A percentile compares a stretch with the other conserved stretches of the same genome.
phyloP scores from a whole-genome alignment of 1,139 yeast genomes.

The Protomyces gravidus region DNA sequence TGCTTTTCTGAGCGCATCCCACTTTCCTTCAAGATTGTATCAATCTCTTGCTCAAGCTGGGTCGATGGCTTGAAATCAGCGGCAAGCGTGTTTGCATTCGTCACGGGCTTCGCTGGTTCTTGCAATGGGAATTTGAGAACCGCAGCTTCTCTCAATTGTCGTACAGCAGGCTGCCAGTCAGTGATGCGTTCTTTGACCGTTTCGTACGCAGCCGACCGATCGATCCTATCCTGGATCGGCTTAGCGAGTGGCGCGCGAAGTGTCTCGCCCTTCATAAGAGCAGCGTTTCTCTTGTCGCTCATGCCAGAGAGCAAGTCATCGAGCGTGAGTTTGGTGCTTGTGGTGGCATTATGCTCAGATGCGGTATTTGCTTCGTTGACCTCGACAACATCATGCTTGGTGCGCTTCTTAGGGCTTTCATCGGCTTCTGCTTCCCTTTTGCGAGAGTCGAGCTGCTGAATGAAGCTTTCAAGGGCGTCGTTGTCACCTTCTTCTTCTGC shows the following conservation, averaged over 20 bases:
- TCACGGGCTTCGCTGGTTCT: conserved; percentile 41
- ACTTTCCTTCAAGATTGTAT: conserved; percentile 58
- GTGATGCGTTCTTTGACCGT: conserved; percentile 79
- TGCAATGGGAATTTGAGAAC: conserved; percentile 69
- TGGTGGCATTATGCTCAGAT: conserved; percentile 26
- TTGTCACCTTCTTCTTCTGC: conserved; percentile 42
- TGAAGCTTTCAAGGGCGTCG: conserved; percentile 36
- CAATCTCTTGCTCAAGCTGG: conserved; percentile 65
- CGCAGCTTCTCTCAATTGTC: conserved; percentile 76
- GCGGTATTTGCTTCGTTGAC: conserved; percentile 50
- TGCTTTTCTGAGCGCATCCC: conserved; percentile 66
- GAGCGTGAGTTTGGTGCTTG: conserved; percentile 52
- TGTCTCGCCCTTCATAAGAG: conserved; percentile 44
- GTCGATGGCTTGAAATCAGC: conserved; percentile 53
- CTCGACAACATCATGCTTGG: conserved; percentile 38
- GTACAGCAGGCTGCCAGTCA: conserved; percentile 83
- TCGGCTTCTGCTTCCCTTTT: conserved; percentile 38
- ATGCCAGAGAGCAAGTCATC: conserved; percentile 71
- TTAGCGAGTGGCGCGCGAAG: conserved; percentile 78
- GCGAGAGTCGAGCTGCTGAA: conserved; percentile 36
- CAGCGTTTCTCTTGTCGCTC: conserved; percentile 47
- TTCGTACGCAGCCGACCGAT: conserved; percentile 85
- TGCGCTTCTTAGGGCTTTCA: conserved; percentile 37
- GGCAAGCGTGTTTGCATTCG: conserved; percentile 45
- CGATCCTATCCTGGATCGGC: conserved; percentile 78